Evolutionary conservation across 1,284 basidiomycete species (phyloP), one percentile per base, ranked within the genome.

Genomic region (Irpex lacteus): DNA sequence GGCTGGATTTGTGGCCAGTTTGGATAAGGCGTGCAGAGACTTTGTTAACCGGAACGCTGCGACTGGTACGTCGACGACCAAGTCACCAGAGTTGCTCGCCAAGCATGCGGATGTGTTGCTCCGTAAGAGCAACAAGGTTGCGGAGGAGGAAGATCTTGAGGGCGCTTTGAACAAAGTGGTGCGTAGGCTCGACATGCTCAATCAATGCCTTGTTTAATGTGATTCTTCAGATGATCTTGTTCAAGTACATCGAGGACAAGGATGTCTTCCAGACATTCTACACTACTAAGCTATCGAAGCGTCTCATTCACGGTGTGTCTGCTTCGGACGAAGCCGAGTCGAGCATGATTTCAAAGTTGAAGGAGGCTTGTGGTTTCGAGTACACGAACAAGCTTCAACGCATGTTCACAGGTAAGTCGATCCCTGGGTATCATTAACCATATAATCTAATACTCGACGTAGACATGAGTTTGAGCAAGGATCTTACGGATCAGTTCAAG

Each of bases 231-330:
- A 98, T 98, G 97, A 84, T 96, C 54, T 83, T 99, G 60, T 99
- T 99, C 91, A 98, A 98, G 78, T 99, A 98, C 76, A 91, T 99
- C 70, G 96, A 98, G 76, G 98, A 99, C 82, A 98, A 98, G 83
- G 98, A 99, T 73, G 96, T 99, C 9, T 99, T 99, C 90, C 97
- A 98, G 76, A 95, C 94, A 55, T 99, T 98, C 84, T 99, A 99
- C 82, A 94, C 94, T 54, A 98, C 95, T 71, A 97, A 97, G 80
- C 82, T 99, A 19, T 96, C 96, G 55, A 94, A 94, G 74, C 95
- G 98, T 70, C 87, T 99, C 40, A 96, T 99, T 69, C 91, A 95
- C 71, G 90, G 89, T 40, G 88, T 93, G 19, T 98, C 96, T 19
- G 95, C 96, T 4, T 98, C 96, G 3, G 97, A 98, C 72, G 98